These are phyloP conservation scores for Starmerella apis DNA, from an alignment of 805 yeast species.

Conservation along the genomic window DNA sequence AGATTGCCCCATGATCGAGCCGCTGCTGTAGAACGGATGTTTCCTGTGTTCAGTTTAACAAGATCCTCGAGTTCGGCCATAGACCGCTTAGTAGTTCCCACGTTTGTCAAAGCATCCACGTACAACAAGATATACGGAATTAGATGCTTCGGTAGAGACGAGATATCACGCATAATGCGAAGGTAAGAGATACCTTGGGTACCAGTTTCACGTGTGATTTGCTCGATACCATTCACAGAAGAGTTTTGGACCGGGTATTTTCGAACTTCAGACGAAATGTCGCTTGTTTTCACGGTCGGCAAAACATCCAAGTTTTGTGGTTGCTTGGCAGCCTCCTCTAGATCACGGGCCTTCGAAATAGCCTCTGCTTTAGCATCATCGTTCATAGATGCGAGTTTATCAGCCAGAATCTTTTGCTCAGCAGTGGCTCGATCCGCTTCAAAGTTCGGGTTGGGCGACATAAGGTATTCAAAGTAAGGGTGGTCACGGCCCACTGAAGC, in stretches of 20 bases:
- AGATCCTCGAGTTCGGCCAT: conserved; percentile 79
- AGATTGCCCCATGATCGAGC: conserved; percentile 18
- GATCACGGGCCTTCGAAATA: conserved; percentile 46
- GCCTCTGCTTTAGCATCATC: conserved; percentile 50
- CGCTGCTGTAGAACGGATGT: conserved; percentile 47
- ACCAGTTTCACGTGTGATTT: conserved; percentile 31
- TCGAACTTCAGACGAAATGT: conserved; percentile 54
- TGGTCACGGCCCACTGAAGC: conserved; percentile 37
- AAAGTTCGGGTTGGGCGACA: conserved; percentile 59
- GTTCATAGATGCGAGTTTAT: conserved; percentile 38
- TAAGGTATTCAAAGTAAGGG: conserved; percentile 59
- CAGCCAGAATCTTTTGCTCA: conserved; percentile 45
- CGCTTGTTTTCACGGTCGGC: conserved; percentile 66
- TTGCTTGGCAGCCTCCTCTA: conserved; percentile 54
- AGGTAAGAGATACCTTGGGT: conserved; percentile 62
- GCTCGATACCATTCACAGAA: conserved; percentile 4
- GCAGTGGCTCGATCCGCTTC: conserved; percentile 42
- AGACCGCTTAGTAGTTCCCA: conserved; percentile 61
- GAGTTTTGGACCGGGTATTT: conserved; percentile 27
- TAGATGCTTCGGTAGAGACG: conserved; percentile 48
- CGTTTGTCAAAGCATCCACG: conserved; percentile 64
- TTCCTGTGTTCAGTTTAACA: conserved; percentile 77
- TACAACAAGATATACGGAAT: conserved; percentile 67
- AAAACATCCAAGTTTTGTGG: conserved; percentile 65
- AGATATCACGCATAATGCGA: conserved; percentile 53